phyloP scores from a whole-genome alignment of 1,284 basidiomycete species.

The Sphagnurus paluster region DNA sequence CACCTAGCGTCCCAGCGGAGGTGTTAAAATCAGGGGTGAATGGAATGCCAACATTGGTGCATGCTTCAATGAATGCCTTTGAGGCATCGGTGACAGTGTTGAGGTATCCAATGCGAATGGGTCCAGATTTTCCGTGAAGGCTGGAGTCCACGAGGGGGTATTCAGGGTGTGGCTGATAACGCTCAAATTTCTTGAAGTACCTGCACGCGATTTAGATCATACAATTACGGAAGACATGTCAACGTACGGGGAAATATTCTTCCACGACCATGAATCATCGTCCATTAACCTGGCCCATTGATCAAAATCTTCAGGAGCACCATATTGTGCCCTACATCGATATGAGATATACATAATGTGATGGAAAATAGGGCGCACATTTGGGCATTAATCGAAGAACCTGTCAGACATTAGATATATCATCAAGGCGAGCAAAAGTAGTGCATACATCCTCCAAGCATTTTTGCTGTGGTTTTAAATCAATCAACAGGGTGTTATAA shows the following conservation, averaged over 20 bases:
- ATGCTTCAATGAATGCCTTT: slow-evolving; percentile 48
- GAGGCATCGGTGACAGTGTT: slow-evolving; percentile 34
- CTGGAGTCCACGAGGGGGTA: slow-evolving; percentile 47
- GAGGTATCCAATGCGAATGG: slow-evolving; percentile 48
- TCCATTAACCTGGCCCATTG: slow-evolving; percentile 53
- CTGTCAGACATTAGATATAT: slow-evolving; percentile 30
- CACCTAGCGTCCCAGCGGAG: slow-evolving; percentile 47
- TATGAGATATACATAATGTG: slow-evolving; percentile 4
- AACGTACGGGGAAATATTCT: slow-evolving; percentile 45
- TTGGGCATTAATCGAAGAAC: slow-evolving; percentile 60
- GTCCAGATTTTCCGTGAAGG: slow-evolving; percentile 48
- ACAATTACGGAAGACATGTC: not conserved
- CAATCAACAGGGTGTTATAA: not conserved
- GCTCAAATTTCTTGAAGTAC: slow-evolving; percentile 65
- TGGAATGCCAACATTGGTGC: slow-evolving; percentile 47
- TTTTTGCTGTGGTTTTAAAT: slow-evolving; percentile 41
- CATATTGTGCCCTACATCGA: slow-evolving; percentile 53
- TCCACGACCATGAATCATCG: slow-evolving; percentile 58
- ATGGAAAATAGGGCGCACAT: slow-evolving; percentile 34
- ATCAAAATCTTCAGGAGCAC: slow-evolving; percentile 63
- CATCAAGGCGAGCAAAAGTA: not conserved
- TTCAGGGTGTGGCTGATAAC: slow-evolving; percentile 44
- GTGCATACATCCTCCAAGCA: slow-evolving; percentile 62
- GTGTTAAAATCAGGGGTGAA: slow-evolving; percentile 53
- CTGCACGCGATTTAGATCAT: slow-evolving; percentile 28